Evolutionary conservation across 306 rosid species (phyloP).

Genomic region (Glycyrrhiza uralensis): DNA sequence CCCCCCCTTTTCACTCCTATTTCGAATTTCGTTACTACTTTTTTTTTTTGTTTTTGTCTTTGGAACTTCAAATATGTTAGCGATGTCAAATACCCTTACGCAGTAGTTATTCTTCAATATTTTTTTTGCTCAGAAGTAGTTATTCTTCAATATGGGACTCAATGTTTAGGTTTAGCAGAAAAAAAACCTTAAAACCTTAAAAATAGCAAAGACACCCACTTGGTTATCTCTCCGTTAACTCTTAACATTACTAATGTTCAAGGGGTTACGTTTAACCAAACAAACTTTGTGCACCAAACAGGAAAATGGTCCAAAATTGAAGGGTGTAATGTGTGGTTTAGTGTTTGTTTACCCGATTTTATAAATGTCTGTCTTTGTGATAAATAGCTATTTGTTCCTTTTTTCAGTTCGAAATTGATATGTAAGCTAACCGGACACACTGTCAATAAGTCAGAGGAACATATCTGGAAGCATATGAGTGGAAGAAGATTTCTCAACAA

Average conservation of each 20-base stretch:
- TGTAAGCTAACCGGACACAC: constrained; percentile 85
- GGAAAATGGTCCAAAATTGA: background rate
- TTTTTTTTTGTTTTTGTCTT: no score
- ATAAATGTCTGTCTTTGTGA: background rate
- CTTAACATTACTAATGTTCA: no score
- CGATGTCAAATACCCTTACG: no score
- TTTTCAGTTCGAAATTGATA: constrained; percentile 69
- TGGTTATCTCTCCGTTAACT: no score
- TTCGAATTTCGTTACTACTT: no score
- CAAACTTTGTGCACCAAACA: background rate
- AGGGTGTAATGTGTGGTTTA: background rate
- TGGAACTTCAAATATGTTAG: no score
- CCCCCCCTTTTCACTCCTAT: background rate
- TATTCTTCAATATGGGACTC: no score
- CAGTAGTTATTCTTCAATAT: background rate
- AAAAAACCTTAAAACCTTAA: no score
- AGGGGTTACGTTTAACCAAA: no score
- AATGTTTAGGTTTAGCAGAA: no score
- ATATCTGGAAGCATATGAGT: constrained; percentile 93
- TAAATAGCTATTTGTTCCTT: background rate
- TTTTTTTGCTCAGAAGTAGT: no score
- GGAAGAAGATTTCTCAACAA: constrained; percentile 90
- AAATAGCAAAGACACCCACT: no score
- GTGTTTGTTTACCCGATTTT: background rate
- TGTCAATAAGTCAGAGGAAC: constrained; percentile 90